Percentiles rank a stretch among this genome's conserved stretches.
phyloP scores from a whole-genome alignment of 73 alveolate genomes.

The Durusdinium trenchii region DNA sequence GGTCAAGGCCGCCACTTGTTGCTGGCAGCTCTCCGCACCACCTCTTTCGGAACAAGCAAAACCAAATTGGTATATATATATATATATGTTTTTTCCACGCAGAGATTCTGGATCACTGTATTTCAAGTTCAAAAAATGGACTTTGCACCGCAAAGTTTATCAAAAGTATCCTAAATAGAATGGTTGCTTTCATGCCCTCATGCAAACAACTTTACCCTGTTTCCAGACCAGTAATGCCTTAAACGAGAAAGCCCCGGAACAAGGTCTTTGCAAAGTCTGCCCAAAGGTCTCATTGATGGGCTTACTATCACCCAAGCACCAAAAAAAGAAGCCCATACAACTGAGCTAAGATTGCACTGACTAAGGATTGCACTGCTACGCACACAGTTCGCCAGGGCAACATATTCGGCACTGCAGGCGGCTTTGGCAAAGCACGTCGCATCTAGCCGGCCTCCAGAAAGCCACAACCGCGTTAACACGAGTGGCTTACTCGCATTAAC shows the following conservation, averaged over 20 bases:
- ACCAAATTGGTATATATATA: neutral
- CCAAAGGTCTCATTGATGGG: no score
- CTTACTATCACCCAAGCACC: no score
- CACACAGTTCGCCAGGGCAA: constrained; percentile 59
- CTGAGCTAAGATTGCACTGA: neutral
- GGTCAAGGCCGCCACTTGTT: constrained; percentile 75
- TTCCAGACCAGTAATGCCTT: neutral
- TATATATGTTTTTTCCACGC: neutral
- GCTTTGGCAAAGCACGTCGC: constrained; percentile 84
- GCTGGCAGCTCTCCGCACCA: constrained; percentile 68
- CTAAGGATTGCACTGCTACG: neutral
- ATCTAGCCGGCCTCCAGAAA: constrained; percentile 90
- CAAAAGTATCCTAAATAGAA: no score
- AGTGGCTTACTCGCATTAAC: no score
- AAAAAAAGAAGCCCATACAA: neutral
- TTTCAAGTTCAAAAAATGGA: no score
- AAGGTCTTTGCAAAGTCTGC: no score
- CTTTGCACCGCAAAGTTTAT: no score
- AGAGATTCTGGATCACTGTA: neutral
- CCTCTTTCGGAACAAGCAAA: neutral
- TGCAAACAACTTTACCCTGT: neutral
- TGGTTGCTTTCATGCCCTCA: no score
- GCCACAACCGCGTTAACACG: no score
- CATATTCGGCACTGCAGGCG: constrained; percentile 56
- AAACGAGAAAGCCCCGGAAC: no score